A percentile compares a stretch with the other conserved stretches of the same genome.
These are phyloP conservation scores for Bipolaris oryzae DNA, from an alignment of 2,329 filamentous ascomycete genomes.

Conservation along the genomic window DNA sequence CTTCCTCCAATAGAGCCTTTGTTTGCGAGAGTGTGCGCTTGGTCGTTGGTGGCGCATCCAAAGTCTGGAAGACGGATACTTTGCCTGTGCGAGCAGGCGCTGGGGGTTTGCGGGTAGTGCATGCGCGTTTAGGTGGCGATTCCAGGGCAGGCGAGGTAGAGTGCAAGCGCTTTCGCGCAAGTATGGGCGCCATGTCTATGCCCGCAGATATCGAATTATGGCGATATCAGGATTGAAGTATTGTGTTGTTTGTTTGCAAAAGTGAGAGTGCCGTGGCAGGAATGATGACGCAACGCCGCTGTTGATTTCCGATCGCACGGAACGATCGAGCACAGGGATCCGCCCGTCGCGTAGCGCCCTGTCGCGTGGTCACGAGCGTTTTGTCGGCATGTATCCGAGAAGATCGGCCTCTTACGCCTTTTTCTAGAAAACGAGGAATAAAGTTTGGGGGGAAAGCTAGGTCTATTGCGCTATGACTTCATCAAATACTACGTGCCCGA, in stretches of 20 bases:
- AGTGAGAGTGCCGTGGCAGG: slow-evolving; percentile 11
- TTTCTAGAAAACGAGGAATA: not conserved
- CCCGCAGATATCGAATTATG: slow-evolving; percentile 1
- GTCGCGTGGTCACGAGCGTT: slow-evolving; percentile 24
- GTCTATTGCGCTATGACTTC: not conserved
- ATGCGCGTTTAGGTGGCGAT: slow-evolving; percentile 35
- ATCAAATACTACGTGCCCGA: not conserved
- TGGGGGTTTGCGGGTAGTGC: slow-evolving; percentile 23
- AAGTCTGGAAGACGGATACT: slow-evolving; percentile 53
- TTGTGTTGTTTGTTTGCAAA: not conserved
- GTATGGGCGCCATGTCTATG: slow-evolving; percentile 67
- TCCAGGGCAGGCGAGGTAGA: slow-evolving; percentile 53
- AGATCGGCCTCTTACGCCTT: not conserved
- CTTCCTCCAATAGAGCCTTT: slow-evolving; percentile 47
- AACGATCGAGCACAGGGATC: slow-evolving; percentile 24
- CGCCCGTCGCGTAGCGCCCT: slow-evolving; percentile 21
- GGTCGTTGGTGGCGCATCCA: slow-evolving; percentile 50
- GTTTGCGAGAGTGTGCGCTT: slow-evolving; percentile 41
- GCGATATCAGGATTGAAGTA: slow-evolving; percentile 1
- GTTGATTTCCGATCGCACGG: slow-evolving; percentile 25
- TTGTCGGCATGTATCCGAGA: not conserved
- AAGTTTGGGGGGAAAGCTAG: not conserved
- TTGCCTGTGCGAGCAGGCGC: slow-evolving; percentile 36
- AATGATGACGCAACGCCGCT: slow-evolving; percentile 34
- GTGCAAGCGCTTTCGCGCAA: slow-evolving; percentile 69